Conservation (phyloP, 78 protist species). For the Dictyostelium firmibasis region DNA sequence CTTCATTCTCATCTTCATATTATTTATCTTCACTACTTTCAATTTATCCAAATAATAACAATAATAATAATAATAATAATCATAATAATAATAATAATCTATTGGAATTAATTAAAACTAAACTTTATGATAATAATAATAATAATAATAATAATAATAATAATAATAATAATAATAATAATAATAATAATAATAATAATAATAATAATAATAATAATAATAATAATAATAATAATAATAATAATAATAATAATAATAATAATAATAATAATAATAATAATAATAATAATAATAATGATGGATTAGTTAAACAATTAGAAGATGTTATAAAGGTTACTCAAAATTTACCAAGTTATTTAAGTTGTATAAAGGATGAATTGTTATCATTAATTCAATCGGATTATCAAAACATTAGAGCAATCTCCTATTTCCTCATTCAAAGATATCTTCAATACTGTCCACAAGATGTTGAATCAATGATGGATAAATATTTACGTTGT, state of each 20-base stretch:
- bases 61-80: neutral
- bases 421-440: conserved; percentile 18
- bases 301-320: neutral
- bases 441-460: conserved; percentile 48
- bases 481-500: conserved; percentile 5
- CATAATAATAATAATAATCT: neutral
- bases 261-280: neutral
- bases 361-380: conserved; percentile 5
- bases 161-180: neutral
- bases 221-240: neutral
- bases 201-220: neutral
- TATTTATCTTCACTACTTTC: conserved; percentile 5
- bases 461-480: neutral
- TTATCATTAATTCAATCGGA: conserved; percentile 5
- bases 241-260: neutral
- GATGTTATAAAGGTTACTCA: conserved; percentile 6
- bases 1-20: neutral
- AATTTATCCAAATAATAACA: neutral
- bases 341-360: neutral
- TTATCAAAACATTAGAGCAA: neutral
- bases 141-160: neutral
- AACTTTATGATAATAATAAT: neutral
- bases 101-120: conserved; percentile 17
- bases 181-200: neutral
- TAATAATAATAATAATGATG: neutral